Percentiles rank a stretch among this genome's conserved stretches.
These are phyloP conservation scores for Lactarius psammicola DNA, from an alignment of 768 basidiomycete species.

Conservation along the genomic window DNA sequence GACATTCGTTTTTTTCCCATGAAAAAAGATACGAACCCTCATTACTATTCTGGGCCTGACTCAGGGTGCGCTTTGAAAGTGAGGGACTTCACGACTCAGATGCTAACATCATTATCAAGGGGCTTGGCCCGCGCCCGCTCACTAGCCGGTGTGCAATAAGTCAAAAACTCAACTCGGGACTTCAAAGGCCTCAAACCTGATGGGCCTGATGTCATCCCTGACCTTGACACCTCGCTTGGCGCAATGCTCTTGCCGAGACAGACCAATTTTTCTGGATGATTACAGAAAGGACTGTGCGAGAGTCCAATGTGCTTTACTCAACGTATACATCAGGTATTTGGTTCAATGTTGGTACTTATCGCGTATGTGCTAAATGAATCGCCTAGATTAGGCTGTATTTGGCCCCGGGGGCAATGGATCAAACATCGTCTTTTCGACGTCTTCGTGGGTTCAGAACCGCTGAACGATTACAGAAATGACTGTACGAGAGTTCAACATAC, in stretches of 20 bases:
- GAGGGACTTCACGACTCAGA: not conserved
- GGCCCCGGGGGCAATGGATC: not conserved
- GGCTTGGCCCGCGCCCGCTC: too few relatives aligned
- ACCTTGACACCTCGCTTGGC: not conserved
- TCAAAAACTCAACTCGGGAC: not conserved
- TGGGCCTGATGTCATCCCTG: not conserved
- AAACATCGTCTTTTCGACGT: not conserved
- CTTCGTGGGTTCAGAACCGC: not conserved
- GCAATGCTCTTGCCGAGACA: not conserved
- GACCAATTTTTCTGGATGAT: not conserved
- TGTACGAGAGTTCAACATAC: not conserved
- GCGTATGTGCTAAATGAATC: not conserved
- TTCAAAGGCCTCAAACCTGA: not conserved
- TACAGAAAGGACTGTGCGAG: too few relatives aligned
- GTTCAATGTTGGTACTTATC: not conserved
- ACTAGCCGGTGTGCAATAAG: not conserved
- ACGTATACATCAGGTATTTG: too few relatives aligned
- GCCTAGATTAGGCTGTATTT: not conserved
- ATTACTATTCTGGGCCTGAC: not conserved
- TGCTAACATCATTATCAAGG: not conserved
- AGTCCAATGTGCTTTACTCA: too few relatives aligned
- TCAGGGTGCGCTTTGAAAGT: not conserved
- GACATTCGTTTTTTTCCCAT: not conserved
- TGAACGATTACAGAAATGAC: not conserved
- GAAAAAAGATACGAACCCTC: not conserved